A percentile compares a stretch with the other conserved stretches of the same genome.
These are phyloP conservation scores for Penicillium sumatraense DNA, from an alignment of 2,329 filamentous ascomycete species.

Conservation along the genomic window DNA sequence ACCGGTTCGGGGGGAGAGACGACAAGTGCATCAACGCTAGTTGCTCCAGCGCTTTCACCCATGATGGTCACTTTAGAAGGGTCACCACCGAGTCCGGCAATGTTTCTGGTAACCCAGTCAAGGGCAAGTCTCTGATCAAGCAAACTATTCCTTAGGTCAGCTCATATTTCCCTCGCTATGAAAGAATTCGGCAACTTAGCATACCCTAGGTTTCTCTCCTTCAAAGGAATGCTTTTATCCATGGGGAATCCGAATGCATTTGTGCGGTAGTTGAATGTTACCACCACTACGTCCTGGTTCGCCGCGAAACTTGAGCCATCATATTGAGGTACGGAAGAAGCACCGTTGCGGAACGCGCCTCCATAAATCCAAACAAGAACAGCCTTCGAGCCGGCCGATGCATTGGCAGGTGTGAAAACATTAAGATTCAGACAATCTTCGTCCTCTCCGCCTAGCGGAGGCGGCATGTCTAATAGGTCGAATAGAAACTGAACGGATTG, in stretches of 20 bases:
- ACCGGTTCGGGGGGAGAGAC: conserved; percentile 22
- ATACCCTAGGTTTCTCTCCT: conserved; percentile 26
- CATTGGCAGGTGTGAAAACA: conserved; percentile 28
- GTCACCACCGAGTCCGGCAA: conserved; percentile 36
- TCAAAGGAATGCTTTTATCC: conserved; percentile 37
- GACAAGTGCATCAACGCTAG: conserved; percentile 24
- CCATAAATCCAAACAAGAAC: conserved; percentile 39
- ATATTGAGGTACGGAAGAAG: conserved; percentile 23
- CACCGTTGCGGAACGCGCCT: conserved; percentile 28
- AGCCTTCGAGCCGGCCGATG: conserved; percentile 19
- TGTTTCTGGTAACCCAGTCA: conserved; percentile 35
- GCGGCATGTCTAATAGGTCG: conserved; percentile 32
- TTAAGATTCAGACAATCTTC: conserved; percentile 42
- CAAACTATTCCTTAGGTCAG: neutral
- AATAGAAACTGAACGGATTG: conserved; percentile 37
- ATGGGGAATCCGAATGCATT: conserved; percentile 50
- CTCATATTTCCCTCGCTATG: neutral
- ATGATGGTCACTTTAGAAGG: conserved; percentile 30
- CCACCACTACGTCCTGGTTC: conserved; percentile 36
- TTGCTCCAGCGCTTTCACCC: conserved; percentile 32
- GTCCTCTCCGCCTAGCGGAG: conserved; percentile 27
- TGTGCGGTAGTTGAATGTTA: conserved; percentile 37
- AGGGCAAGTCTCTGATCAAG: conserved; percentile 27
- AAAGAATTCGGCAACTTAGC: neutral
- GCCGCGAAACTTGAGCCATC: conserved; percentile 35